Base-by-base conservation (phyloP, 768 basidiomycete species). In the Naganishia friedmannii region DNA sequence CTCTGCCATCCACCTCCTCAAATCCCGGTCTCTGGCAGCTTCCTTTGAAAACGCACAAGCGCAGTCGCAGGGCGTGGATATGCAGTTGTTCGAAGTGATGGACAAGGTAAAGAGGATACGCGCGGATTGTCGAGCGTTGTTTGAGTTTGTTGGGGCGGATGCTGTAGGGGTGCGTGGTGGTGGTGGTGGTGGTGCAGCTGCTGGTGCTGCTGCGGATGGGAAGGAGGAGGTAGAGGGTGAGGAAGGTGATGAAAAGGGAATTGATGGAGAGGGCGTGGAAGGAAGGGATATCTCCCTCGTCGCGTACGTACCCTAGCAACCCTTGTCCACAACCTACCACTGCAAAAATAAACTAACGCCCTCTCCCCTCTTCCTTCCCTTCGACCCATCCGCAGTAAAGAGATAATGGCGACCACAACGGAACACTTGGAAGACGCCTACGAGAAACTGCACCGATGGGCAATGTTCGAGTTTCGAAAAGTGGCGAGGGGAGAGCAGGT, bases 371-470 rank as follows among this genome's bases (percentile, higher is more conserved):
- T 37, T 37, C 34, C 34, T 12, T 37, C 6, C 34, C 34, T 12
- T 4, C 34, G 4, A 37, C 34, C 34, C 26, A 42, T 15, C n/a
- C 29, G 60, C 60, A 96, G 94, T 3, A 81, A 91, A 54, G 95
- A 97, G 76, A 92, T 97, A 70, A 92, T 97, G 87, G 83, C 89
- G 0, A 84, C 87, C 9, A 96, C 92, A 0, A 88, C 89, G 0
- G 84, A 87, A 10, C 86, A 91, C 72, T 87, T 97, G 54, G 93
- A 98, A 77, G 88, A 90, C 73, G 94, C 89, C 2, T 94, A 91
- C 80, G 88, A 91, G 70, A 97, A 96, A 82, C 87, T 94, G 51
- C 85, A 89, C 68, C 88, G 92, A 29, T 94, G 90, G 87, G 87
- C 88, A 78, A 86, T 88, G 0, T 88, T 89, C 76, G 91, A 95